Base-by-base conservation (phyloP, 169 alveolate genomes). In the Eimeria tenella region DNA sequence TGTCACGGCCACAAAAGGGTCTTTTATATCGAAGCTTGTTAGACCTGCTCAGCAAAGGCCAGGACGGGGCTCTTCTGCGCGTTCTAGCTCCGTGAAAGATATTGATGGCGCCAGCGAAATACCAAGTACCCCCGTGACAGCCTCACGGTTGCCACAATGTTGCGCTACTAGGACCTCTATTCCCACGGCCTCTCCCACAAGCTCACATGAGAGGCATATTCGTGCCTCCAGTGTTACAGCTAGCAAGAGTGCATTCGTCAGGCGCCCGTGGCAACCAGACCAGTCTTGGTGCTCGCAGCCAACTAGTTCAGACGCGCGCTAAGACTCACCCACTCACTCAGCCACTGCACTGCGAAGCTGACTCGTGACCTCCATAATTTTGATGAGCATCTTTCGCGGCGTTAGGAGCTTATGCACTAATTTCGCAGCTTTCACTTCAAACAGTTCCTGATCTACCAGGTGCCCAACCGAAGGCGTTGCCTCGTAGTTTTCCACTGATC, bases 121-220 rank as follows among this genome's bases (percentile, higher is more conserved):
- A 55, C 91, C 91, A 25, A 13, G 25, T 77, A 84, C 81, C 62
- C 91, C 91, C 21, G 63, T 60, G 81, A 84, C 91, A 23, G 79
- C 79, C 23, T 84, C 91, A 56, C 58, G 79, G 52, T 62, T 84
- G 53, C 91, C 91, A 21, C 81, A 84, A 49, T 84, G 91, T 25
- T 23, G 21, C n/a, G 62, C 58, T 84, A 21, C 91, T 50, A 58
- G 91, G 13, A 75, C 79, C 21, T 84, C 79, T 3, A 77, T 31
- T 7, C 31, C 91, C 52, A 23, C 91, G n/a, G 75, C 81, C 52
- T 62, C 79, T 62, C 79, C 81, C 58, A 19, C 25, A 17, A 71
- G 81, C 70, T 84, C 79, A 42, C 58, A 84, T 60, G 91, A 84
- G 50, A 60, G 91, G 81, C 79, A 31, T 84, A 25, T 84, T 53